These are phyloP conservation scores for Debaryomyces subglobosus DNA, from an alignment of 1,139 yeast species.

Conservation along the genomic window DNA sequence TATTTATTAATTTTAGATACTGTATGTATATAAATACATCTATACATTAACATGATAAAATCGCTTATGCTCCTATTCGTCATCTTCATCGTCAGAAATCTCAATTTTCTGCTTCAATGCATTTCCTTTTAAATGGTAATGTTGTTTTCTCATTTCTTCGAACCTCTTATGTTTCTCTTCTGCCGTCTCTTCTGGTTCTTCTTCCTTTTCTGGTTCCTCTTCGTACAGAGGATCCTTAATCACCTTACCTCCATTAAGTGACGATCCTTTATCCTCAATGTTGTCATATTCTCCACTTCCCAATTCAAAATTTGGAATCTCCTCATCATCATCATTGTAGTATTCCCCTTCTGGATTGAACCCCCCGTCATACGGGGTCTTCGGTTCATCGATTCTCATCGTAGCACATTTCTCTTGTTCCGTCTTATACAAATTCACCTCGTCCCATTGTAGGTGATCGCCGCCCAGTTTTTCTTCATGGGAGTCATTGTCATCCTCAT, in stretches of 20 bases:
- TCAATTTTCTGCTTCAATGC: constrained; percentile 46
- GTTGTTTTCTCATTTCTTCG: constrained; percentile 76
- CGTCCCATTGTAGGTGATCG: constrained; percentile 70
- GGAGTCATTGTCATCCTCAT: constrained; percentile 13
- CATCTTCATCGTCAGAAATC: constrained; percentile 34
- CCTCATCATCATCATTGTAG: constrained; percentile 73
- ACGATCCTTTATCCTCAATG: constrained; percentile 31
- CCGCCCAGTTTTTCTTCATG: constrained; percentile 16
- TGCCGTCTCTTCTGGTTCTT: constrained; percentile 44
- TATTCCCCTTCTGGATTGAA: constrained; percentile 84
- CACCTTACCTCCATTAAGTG: constrained; percentile 45
- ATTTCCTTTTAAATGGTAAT: constrained; percentile 71
- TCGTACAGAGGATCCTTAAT: constrained; percentile 25
- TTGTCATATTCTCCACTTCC: constrained; percentile 50
- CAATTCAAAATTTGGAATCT: constrained; percentile 46
- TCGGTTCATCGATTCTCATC: constrained; percentile 92
- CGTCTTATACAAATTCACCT: constrained; percentile 62
- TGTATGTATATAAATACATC: background rate
- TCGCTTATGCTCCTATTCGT: constrained; percentile 11
- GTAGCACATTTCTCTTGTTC: constrained; percentile 74
- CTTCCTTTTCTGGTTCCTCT: constrained; percentile 37
- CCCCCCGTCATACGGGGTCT: constrained; percentile 96
- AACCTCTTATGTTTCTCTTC: constrained; percentile 69
- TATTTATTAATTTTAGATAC: constrained; percentile 5
- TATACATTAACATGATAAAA: constrained; percentile 5